A percentile compares a stretch with the other conserved stretches of the same genome.
These are phyloP conservation scores for Pulicaria dysenterica DNA, from an alignment of 129 eudicot species.

Conservation along the genomic window DNA sequence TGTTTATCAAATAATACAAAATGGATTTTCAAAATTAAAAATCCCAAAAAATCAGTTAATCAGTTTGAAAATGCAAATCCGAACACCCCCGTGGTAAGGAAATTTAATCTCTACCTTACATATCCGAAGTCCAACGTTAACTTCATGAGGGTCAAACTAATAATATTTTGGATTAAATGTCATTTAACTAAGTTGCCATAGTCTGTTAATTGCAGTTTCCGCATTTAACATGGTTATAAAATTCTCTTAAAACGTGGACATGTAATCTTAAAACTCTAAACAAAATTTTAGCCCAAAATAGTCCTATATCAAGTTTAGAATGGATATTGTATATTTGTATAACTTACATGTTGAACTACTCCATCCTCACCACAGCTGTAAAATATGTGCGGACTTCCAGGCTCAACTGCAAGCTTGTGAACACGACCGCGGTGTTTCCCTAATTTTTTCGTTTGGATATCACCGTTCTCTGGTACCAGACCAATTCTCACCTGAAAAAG, in stretches of 20 bases:
- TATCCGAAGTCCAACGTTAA: neutral
- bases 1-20: too few species aligned
- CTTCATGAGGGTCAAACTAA: neutral
- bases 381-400: constrained; percentile 80
- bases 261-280: too few species aligned
- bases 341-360: constrained; percentile 74
- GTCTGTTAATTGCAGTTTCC: too few species aligned
- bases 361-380: constrained; percentile 96
- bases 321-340: neutral
- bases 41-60: too few species aligned
- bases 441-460: constrained; percentile 63
- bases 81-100: too few species aligned
- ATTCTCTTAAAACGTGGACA: too few species aligned
- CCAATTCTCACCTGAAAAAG: constrained; percentile 77
- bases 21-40: too few species aligned
- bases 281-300: too few species aligned
- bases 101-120: too few species aligned
- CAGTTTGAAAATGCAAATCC: too few species aligned
- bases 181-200: constrained; percentile 18
- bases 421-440: constrained; percentile 86
- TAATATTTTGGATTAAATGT: constrained; percentile 3
- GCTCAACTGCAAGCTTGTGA: constrained; percentile 85
- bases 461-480: constrained; percentile 55
- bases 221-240: too few species aligned
- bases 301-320: too few species aligned